Evolutionary conservation across 2,329 filamentous ascomycete genomes (phyloP).

Genomic region (Diaporthe caulivora): DNA sequence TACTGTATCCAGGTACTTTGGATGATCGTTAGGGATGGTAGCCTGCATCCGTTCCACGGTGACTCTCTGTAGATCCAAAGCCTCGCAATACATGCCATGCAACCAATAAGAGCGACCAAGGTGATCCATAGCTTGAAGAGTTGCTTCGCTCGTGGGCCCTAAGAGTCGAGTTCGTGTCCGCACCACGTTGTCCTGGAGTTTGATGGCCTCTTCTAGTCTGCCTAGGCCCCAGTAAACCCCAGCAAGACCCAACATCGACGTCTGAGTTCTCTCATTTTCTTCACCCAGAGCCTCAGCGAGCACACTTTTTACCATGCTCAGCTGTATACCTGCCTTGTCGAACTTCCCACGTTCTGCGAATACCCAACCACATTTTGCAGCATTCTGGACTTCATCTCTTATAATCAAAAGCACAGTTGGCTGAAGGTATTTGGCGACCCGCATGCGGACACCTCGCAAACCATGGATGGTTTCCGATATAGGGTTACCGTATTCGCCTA

Average conservation of each 20-base stretch:
- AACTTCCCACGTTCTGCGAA: background rate
- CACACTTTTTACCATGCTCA: background rate
- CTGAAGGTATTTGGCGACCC: background rate
- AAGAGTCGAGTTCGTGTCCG: background rate
- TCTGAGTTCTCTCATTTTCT: background rate
- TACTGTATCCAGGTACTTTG: background rate
- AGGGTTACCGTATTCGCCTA: background rate
- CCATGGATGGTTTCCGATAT: background rate
- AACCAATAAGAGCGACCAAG: background rate
- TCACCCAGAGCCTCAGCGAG: background rate
- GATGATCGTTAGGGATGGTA: background rate
- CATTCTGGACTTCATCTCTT: background rate
- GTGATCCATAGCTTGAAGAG: background rate
- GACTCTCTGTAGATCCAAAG: background rate
- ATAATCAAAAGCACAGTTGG: background rate
- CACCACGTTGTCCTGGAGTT: background rate
- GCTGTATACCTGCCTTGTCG: background rate
- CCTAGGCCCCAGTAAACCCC: background rate
- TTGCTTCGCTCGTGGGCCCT: background rate
- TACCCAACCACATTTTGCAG: background rate
- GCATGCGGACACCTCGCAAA: background rate
- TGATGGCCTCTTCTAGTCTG: background rate
- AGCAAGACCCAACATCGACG: background rate
- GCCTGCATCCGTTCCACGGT: background rate
- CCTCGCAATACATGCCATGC: conserved; percentile 5